Conservation (phyloP, 2,329 filamentous ascomycete genomes). For the Trichoderma arundinaceum region DNA sequence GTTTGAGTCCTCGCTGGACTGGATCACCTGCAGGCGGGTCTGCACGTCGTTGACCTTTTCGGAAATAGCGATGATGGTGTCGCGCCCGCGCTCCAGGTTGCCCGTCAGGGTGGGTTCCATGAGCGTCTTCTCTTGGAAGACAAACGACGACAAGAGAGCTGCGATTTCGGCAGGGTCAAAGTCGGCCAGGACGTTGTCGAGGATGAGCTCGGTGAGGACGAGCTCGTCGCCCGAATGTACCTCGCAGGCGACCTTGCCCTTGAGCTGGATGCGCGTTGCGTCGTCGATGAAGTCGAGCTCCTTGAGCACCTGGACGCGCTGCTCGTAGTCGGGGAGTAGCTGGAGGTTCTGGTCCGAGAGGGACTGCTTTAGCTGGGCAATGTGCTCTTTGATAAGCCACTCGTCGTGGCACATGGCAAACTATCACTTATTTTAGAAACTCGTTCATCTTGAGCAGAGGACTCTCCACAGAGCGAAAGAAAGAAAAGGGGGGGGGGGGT, state of each 20-base stretch:
- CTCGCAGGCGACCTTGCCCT: constrained; percentile 98
- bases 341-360: constrained; percentile 97
- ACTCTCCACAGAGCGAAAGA: not conserved
- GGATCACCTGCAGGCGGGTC: constrained; percentile 88
- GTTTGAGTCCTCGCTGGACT: constrained; percentile 86
- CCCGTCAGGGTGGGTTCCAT: constrained; percentile 79
- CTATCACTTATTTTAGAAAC: constrained; percentile 47
- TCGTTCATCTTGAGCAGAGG: constrained; percentile 36
- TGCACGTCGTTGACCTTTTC: constrained; percentile 93
- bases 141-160: constrained; percentile 88
- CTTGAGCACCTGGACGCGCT: constrained; percentile 88
- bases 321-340: constrained; percentile 93
- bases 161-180: constrained; percentile 98
- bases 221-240: constrained; percentile 97
- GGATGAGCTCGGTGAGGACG: constrained; percentile 91
- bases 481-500: not conserved
- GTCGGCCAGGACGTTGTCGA: constrained; percentile 94
- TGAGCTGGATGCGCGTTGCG: constrained; percentile 85
- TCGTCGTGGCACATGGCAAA: constrained; percentile 97
- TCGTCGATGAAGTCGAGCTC: constrained; percentile 93
- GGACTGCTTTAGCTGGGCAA: constrained; percentile 81
- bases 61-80: constrained; percentile 85
- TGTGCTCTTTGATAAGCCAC: constrained; percentile 95
- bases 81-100: constrained; percentile 79
- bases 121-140: constrained; percentile 97